Evolutionary conservation across 345 rosid genomes (phyloP).

Genomic region (Lepidium aucheri): DNA sequence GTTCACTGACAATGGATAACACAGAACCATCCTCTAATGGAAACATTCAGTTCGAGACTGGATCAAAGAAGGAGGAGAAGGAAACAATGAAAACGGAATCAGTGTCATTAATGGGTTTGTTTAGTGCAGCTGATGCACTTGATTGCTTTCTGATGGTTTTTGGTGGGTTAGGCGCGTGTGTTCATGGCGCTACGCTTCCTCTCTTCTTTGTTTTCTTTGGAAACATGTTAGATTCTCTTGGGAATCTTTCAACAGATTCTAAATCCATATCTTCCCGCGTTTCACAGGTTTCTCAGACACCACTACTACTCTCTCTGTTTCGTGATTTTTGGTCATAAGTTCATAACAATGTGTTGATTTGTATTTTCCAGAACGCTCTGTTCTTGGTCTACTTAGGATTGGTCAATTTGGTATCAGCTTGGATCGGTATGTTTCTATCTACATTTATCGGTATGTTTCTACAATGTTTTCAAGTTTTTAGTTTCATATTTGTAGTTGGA

Average conservation of each 20-base stretch:
- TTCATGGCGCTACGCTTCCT: constrained; percentile 74
- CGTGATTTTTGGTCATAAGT: background rate
- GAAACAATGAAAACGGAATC: constrained; percentile 1
- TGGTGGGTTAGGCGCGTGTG: constrained; percentile 49
- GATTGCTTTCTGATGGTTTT: constrained; percentile 53
- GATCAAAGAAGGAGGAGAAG: background rate
- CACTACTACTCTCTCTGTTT: background rate
- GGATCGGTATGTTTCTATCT: constrained; percentile 48
- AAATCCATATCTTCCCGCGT: constrained; percentile 40
- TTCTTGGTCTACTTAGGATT: constrained; percentile 63
- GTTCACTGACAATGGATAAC: background rate
- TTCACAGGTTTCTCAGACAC: constrained; percentile 40
- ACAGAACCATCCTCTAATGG: background rate
- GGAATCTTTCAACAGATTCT: constrained; percentile 47
- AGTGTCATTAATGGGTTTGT: constrained; percentile 54
- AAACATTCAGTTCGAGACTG: background rate
- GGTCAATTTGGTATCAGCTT: constrained; percentile 46
- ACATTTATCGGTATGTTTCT: background rate
- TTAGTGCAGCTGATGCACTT: constrained; percentile 50
- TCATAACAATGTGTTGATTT: background rate
- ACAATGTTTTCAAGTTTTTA: background rate
- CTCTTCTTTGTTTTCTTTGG: constrained; percentile 65
- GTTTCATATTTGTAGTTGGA: background rate
- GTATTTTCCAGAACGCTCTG: constrained; percentile 46
- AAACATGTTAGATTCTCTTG: constrained; percentile 62